Conservation (phyloP, 768 basidiomycete genomes). For the Zangia roseola region DNA sequence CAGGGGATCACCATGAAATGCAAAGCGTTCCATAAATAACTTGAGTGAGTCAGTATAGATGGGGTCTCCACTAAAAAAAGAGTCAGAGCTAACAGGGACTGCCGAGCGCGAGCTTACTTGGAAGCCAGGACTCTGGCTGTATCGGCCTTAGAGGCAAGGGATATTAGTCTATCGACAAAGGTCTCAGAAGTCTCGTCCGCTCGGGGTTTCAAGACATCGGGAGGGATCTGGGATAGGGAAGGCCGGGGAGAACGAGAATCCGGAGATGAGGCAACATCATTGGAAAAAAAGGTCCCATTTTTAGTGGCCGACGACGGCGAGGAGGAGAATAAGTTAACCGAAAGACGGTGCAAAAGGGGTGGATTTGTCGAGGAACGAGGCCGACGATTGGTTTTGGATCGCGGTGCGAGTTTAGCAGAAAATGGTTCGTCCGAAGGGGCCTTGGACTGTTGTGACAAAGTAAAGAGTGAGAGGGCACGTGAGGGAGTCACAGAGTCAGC, state of each 20-base stretch:
- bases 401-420: conserved; percentile 3
- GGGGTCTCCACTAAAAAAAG: conserved; percentile 55
- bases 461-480: conserved; percentile 31
- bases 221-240: conserved; percentile 43
- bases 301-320: conserved; percentile 36
- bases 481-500: conserved; percentile 38
- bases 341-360: conserved; percentile 67
- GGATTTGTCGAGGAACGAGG: conserved; percentile 61
- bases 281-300: conserved; percentile 6
- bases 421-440: conserved; percentile 5
- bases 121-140: conserved; percentile 79
- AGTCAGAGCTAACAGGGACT: conserved; percentile 8
- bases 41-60: conserved; percentile 70
- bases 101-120: conserved; percentile 47
- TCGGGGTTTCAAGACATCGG: conserved; percentile 51
- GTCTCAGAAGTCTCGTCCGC: conserved; percentile 66
- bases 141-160: conserved; percentile 72
- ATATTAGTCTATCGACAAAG: conserved; percentile 65
- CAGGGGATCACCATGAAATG: conserved; percentile 77
- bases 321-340: conserved; percentile 59
- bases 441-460: conserved; percentile 21
- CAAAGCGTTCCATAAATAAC: conserved; percentile 72
- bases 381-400: conserved; percentile 35
- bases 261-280: conserved; percentile 21
- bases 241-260: conserved; percentile 42